A percentile compares a stretch with the other conserved stretches of the same genome.
These are phyloP conservation scores for Phytopythium delawarense DNA, from an alignment of 352 stramenopile genomes.

Conservation along the genomic window DNA sequence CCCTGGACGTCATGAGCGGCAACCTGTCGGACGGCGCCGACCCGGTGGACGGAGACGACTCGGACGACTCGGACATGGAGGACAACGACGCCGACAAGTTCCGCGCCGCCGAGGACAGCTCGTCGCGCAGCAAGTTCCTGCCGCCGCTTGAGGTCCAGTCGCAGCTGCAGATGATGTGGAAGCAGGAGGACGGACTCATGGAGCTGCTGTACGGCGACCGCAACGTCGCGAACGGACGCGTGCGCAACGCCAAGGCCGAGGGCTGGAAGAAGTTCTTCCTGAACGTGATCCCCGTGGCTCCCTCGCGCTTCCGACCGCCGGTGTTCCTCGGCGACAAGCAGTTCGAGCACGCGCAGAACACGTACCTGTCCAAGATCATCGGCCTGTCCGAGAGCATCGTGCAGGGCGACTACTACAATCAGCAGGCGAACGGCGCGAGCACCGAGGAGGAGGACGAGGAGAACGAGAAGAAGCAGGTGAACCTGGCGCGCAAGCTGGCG, in stretches of 20 bases:
- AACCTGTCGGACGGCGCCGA: conserved; percentile 56
- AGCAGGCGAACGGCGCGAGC: conserved; percentile 30
- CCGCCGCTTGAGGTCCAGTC: conserved; percentile 94
- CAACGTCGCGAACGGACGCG: conserved; percentile 58
- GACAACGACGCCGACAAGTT: conserved; percentile 40
- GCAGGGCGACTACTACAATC: conserved; percentile 65
- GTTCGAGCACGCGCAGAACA: conserved; percentile 98
- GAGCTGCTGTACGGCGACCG: conserved; percentile 91
- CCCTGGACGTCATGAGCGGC: conserved; percentile 75
- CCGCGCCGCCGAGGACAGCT: conserved; percentile 53
- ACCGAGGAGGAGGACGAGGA: conserved; percentile 49
- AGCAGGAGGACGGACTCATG: conserved; percentile 90
- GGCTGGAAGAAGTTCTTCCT: conserved; percentile 96
- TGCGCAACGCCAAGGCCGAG: conserved; percentile 41
- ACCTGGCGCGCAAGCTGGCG: conserved; percentile 89
- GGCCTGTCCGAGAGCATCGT: conserved; percentile 89
- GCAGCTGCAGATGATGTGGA: conserved; percentile 94
- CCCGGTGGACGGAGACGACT: conserved; percentile 36
- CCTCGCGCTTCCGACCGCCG: conserved; percentile 97
- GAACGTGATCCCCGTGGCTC: conserved; percentile 95
- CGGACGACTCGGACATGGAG: conserved; percentile 78
- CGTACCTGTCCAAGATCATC: conserved; percentile 94
- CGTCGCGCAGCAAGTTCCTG: conserved; percentile 91
- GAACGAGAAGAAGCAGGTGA: conserved; percentile 54
- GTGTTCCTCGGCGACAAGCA: conserved; percentile 94